Evolutionary conservation across 257 asterid species (phyloP), one percentile per base, ranked within the genome.

Genomic region (Plantago elongata): DNA sequence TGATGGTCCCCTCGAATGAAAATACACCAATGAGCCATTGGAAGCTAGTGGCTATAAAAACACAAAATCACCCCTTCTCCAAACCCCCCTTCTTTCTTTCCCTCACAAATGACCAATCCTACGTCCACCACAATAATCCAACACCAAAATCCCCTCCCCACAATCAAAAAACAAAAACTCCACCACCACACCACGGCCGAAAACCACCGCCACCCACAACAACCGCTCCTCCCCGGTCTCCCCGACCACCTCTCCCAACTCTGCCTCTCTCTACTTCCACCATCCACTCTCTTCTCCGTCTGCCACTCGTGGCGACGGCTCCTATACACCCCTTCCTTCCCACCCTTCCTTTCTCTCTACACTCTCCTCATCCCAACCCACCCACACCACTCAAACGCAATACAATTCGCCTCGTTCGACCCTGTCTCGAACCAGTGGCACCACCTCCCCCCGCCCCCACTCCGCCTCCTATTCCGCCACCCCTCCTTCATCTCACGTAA

Each of bases 271-370:
- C 68, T 15, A 10, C 85, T 87, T 9, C 83, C 73, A 9, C 87
- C 97, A 9, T 66, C 75, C 5, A 48, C 51, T 13, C 85, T 90
- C 64, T 87, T 62, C 78, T 76, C 84, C 61, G 83, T 80, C 48
- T 83, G 90, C 74, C 78, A 61, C 27, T 71, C 90, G 0, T 90
- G 97, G 97, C 94, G 95, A 60, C 80, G 83, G 64, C 84, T 90
- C 27, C 73, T 84, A 0, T 84, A 87, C 70, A 75, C 95, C 9
- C 88, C 95, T 2, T 78, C 83, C 5, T 90, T 87, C 68, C 96
- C 93, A 0, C 93, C 94, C 1, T 90, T 77, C 50, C 76, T 83
- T 12, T 90, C 96, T n/a, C 72, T 90, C 55, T 84, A 78, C 57
- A 73, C 89, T n/a, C 70, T 90, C 52, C 6, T 46, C 61, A 0